Base-by-base conservation (phyloP, 1,284 basidiomycete species). In the Stereum hirsutum region DNA sequence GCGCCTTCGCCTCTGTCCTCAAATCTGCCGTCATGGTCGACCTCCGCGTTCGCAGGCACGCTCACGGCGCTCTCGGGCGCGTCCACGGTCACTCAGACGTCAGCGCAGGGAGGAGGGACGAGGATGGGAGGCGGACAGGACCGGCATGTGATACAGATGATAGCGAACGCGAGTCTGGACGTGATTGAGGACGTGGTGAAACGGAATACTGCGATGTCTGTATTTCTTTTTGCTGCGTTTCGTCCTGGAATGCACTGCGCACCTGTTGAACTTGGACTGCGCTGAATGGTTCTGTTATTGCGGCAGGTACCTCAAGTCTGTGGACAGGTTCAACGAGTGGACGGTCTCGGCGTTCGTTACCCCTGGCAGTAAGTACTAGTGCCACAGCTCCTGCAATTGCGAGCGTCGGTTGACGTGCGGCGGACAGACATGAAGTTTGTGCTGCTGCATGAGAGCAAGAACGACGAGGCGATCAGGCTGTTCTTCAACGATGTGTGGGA, bases 301-400 rank as follows among this genome's bases (percentile, higher is more conserved):
- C n/a, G n/a, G 26, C 52, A 96, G 93, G 82, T 95, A 95, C 61
- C 70, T 96, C 46, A 93, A 92, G 58, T 79, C 80, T 17, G 81
- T 96, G 44, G 93, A 97, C 72, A 89, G 85, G 64, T 94, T 96
- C 67, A 96, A 97, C 58, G 94, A 97, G 59, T 97, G 94, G 93
- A 92, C 79, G 2, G 81, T 96, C 17, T 96, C 93, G 7, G 91
- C 89, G 24, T 97, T 95, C 64, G 72, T 96, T 14, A 95, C 93
- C 1, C 83, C 91, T 3, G 88, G 86, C 50, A 95, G 93, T 96
- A 64, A 67, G 89, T 65, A 41, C 23, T n/a, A n/a, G n/a, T n/a
- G n/a, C n/a, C n/a, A n/a, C n/a, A n/a, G n/a, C n/a, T n/a, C n/a
- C n/a, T n/a, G n/a, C n/a, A n/a, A n/a, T n/a, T n/a, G n/a, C n/a